A percentile compares a stretch with the other conserved stretches of the same genome.
Conservation (phyloP, 2,329 filamentous ascomycete species). For the Diaporthe citri region DNA sequence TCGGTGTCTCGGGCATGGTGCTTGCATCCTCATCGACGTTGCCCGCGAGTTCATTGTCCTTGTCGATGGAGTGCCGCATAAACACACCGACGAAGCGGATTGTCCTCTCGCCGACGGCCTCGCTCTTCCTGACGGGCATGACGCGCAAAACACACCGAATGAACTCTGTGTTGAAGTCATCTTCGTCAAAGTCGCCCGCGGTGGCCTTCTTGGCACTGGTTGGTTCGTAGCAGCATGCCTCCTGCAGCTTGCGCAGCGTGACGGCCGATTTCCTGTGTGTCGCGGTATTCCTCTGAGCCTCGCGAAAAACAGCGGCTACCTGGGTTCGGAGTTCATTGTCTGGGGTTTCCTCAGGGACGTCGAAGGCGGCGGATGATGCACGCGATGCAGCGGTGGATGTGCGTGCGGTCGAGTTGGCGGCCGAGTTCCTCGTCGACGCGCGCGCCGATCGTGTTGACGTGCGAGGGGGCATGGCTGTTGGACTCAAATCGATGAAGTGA, state of each 20-base stretch:
- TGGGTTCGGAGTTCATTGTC: constrained; percentile 79
- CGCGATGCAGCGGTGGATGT: constrained; percentile 60
- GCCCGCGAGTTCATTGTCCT: constrained; percentile 77
- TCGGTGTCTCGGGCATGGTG: constrained; percentile 85
- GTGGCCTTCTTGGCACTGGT: constrained; percentile 63
- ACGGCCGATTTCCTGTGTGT: constrained; percentile 92
- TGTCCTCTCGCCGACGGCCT: constrained; percentile 86
- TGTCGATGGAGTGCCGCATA: constrained; percentile 77
- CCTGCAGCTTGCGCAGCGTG: constrained; percentile 89
- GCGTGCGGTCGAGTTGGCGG: constrained; percentile 57
- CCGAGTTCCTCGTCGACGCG: constrained; percentile 56
- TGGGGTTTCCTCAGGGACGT: constrained; percentile 79
- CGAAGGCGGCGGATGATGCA: constrained; percentile 57
- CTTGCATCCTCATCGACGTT: constrained; percentile 77
- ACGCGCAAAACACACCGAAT: constrained; percentile 84
- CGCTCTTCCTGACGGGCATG: constrained; percentile 91
- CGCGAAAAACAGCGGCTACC: constrained; percentile 79
- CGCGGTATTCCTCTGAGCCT: constrained; percentile 90
- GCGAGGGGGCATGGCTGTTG: constrained; percentile 62
- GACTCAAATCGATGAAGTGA: constrained; percentile 41
- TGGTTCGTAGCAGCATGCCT: constrained; percentile 80
- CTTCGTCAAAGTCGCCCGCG: constrained; percentile 80
- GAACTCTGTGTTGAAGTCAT: constrained; percentile 89
- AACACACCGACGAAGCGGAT: constrained; percentile 92
- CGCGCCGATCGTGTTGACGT: constrained; percentile 61